Evolutionary conservation across 2,329 filamentous ascomycete species (phyloP), one percentile per base, ranked within the genome.

Genomic region (Ceratocystis lukuohia): DNA sequence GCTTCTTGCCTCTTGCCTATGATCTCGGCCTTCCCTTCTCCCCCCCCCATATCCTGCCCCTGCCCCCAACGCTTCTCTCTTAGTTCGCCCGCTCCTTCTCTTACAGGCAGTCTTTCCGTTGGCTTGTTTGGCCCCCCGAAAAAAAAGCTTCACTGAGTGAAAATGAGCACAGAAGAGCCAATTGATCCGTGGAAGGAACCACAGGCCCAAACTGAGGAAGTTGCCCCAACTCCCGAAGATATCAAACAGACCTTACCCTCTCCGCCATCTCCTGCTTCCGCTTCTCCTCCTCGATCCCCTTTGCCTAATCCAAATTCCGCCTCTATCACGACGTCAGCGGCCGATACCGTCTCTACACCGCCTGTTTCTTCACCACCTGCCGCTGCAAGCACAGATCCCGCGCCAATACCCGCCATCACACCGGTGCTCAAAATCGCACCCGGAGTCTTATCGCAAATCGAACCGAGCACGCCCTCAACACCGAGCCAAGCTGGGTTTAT

Each of bases 401-500:
- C 46, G 20, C 17, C 64, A 25, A 53, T 25, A 10, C 25, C 56
- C 10, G 57, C 66, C 12, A 57, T 46, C 53, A 59, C 61, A 25
- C 62, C 30, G 15, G 46, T 41, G 20, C 62, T 62, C 56, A 20
- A 64, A 17, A 20, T 63, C 28, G 63, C 66, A 1, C 63, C 67
- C 5, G 62, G 65, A 10, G 44, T 68, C 45, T 41, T 62, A 48
- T 59, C 68, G 25, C 68, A 66, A 53, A 65, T 66, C 65, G 56
- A 67, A 65, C 45, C 63, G 56, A 53, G 67, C 59, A 64, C 65
- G 25, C 69, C 68, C 15, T 61, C 67, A 25, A 72, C 73, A 25
- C 71, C 74, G 5, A 70, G 71, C 22, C 61, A 30, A n/a, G 67
- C 71, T 8, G 76, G 77, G 68, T 88, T 87, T 74, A 77, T 79